These are phyloP conservation scores for Fusarium sp. DNA, from an alignment of 2,329 filamentous ascomycete genomes.

Conservation along the genomic window DNA sequence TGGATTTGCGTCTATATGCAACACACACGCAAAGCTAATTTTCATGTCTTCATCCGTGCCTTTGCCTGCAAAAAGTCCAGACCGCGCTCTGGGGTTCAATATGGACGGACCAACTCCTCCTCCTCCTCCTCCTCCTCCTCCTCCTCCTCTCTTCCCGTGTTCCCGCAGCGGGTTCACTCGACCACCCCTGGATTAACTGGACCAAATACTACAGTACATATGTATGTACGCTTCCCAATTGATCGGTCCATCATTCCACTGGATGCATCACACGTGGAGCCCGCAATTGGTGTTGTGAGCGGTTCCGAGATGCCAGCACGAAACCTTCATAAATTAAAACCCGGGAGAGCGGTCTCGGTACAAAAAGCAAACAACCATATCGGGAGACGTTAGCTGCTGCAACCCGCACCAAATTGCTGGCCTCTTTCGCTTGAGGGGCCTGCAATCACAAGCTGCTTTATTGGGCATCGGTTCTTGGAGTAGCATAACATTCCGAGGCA, in stretches of 20 bases:
- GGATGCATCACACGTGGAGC: slow-evolving; percentile 25
- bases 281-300: slow-evolving; percentile 11
- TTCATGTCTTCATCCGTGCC: not conserved
- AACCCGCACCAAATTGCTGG: not conserved
- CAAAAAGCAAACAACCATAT: slow-evolving; percentile 7
- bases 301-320: slow-evolving; percentile 13
- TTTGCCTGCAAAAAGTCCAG: slow-evolving; percentile 14
- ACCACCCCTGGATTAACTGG: slow-evolving; percentile 12
- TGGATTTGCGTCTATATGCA: not conserved
- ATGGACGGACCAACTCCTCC: slow-evolving; percentile 35
- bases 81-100: slow-evolving; percentile 27
- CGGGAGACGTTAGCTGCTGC: slow-evolving; percentile 11
- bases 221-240: slow-evolving; percentile 1
- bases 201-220: not conserved
- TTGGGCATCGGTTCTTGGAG: slow-evolving; percentile 9
- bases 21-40: no score
- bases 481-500: slow-evolving; percentile 2
- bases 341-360: slow-evolving; percentile 3
- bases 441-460: slow-evolving; percentile 18
- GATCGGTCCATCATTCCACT: slow-evolving; percentile 34
- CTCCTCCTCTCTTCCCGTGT: slow-evolving; percentile 22
- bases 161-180: slow-evolving; percentile 5
- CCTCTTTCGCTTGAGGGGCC: slow-evolving; percentile 8
- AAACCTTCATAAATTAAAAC: slow-evolving; percentile 26
- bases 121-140: slow-evolving; percentile 19